Base-by-base conservation (phyloP, 768 basidiomycete genomes). In the Suillus luteus region DNA sequence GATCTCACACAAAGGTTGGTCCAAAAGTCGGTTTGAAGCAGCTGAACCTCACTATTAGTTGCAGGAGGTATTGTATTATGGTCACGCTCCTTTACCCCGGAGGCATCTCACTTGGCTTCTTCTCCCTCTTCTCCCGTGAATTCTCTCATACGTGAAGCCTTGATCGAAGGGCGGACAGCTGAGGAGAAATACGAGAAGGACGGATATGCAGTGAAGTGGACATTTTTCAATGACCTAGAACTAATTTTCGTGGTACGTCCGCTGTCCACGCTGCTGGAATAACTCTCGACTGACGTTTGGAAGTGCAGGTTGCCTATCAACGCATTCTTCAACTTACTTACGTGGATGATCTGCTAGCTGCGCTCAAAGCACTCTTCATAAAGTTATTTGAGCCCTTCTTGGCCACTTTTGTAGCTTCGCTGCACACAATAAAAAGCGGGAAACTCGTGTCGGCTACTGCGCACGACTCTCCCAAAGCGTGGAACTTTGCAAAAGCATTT, bases 261-360 rank as follows among this genome's bases (percentile, higher is more conserved):
- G 54, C 60, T 33, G 35, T 55, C 59, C 44, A 62, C 58, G 0
- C 7, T 62, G 31, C 15, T 40, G 35, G 60, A 27, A 15, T 60
- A 54, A 65, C 62, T 62, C 61, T 63, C 27, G 19, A 11, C 24
- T 40, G 58, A 64, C 38, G 22, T 65, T 35, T 46, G 35, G 22
- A 49, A 49, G 14, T 64, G 4, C 70, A 96, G 95, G 95, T 96
- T 61, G 94, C 95, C 44, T 99, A 97, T 79, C 95, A 97, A 72
- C 92, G 96, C 62, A 94, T 99, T 64, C 83, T 99, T 19, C 95
- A 96, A 65, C 83, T 99, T 43, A 89, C 95, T 10, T 99, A 98
- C 72, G 90, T 97, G 62, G 93, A 96, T 0, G 92, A 94, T 51
- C 87, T 99, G 22, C 83, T 99, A 31, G 78, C 79, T 14, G 85